phyloP scores from a whole-genome alignment of 2,329 filamentous ascomycete species.

The Aspergillus texensis region DNA sequence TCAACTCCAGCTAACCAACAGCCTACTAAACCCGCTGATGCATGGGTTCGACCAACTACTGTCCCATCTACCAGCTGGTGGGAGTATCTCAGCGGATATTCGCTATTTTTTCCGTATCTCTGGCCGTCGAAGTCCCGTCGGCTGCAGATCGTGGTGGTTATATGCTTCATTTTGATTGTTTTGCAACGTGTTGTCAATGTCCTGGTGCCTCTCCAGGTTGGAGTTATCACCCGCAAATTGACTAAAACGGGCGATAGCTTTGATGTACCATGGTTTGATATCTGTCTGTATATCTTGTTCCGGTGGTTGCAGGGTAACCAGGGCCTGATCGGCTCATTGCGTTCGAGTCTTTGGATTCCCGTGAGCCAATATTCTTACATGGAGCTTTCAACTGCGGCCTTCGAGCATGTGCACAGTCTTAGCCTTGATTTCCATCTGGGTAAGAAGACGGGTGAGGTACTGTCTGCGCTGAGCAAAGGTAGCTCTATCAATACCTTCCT shows the following conservation, averaged over 20 bases:
- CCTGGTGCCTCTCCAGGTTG: constrained; percentile 79
- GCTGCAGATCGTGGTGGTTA: constrained; percentile 75
- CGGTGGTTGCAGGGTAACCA: constrained; percentile 86
- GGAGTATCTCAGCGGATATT: constrained; percentile 92
- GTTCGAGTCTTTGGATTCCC: constrained; percentile 90
- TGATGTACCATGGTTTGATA: constrained; percentile 71
- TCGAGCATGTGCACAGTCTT: constrained; percentile 94
- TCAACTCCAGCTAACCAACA: constrained; percentile 46
- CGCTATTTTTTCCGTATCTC: constrained; percentile 91
- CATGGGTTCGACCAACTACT: constrained; percentile 87
- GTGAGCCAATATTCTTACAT: constrained; percentile 97
- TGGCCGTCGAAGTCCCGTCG: constrained; percentile 83
- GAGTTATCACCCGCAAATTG: constrained; percentile 75
- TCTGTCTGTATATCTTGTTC: constrained; percentile 75
- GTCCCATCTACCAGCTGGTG: constrained; percentile 90
- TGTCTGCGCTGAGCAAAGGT: constrained; percentile 94
- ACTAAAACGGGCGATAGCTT: constrained; percentile 57
- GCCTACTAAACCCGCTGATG: constrained; percentile 58
- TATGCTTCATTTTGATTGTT: constrained; percentile 81
- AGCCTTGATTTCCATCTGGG: constrained; percentile 96
- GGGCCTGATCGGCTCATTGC: constrained; percentile 78
- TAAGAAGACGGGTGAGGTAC: constrained; percentile 93
- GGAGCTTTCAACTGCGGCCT: constrained; percentile 89
- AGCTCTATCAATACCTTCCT: constrained; percentile 95
- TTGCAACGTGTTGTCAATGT: constrained; percentile 84